Percentiles rank a stretch among this genome's conserved stretches.
phyloP scores from a whole-genome alignment of 1,284 basidiomycete genomes.

The Chalciporus sp. region DNA sequence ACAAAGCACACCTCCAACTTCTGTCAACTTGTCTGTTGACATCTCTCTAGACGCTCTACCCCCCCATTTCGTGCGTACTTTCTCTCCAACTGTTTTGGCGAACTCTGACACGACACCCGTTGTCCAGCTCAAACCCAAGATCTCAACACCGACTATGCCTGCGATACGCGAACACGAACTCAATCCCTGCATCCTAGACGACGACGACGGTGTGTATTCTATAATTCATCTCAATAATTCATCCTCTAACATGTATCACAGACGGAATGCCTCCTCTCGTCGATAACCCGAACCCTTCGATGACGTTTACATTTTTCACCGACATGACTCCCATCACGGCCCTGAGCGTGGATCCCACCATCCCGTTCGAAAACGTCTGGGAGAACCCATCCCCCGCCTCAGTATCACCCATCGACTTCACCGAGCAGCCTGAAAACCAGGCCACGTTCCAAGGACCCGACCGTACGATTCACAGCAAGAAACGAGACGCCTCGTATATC shows the following conservation, averaged over 20 bases:
- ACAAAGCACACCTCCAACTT: constrained; percentile 34
- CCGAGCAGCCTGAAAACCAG: constrained; percentile 23
- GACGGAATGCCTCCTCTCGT: constrained; percentile 54
- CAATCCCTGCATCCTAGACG: constrained; percentile 23
- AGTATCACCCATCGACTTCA: constrained; percentile 19
- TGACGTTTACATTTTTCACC: constrained; percentile 51
- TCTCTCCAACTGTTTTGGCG: constrained; percentile 4
- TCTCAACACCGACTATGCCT: constrained; percentile 18
- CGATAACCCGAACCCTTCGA: constrained; percentile 48
- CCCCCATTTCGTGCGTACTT: constrained; percentile 24
- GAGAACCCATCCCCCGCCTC: constrained; percentile 26
- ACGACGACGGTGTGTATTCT: constrained; percentile 32
- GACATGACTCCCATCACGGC: constrained; percentile 48
- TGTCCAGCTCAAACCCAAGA: background rate
- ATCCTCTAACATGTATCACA: constrained; percentile 20
- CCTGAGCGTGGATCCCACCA: constrained; percentile 38
- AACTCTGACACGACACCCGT: constrained; percentile 11
- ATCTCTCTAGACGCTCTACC: constrained; percentile 29
- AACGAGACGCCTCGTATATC: constrained; percentile 66
- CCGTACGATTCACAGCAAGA: constrained; percentile 44
- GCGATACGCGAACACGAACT: constrained; percentile 31
- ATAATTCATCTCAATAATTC: background rate
- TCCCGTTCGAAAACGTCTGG: constrained; percentile 39
- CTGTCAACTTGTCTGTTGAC: constrained; percentile 24
- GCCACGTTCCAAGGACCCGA: constrained; percentile 21